Conservation (phyloP, 768 basidiomycete genomes). For the Rhodotorula toruloides region DNA sequence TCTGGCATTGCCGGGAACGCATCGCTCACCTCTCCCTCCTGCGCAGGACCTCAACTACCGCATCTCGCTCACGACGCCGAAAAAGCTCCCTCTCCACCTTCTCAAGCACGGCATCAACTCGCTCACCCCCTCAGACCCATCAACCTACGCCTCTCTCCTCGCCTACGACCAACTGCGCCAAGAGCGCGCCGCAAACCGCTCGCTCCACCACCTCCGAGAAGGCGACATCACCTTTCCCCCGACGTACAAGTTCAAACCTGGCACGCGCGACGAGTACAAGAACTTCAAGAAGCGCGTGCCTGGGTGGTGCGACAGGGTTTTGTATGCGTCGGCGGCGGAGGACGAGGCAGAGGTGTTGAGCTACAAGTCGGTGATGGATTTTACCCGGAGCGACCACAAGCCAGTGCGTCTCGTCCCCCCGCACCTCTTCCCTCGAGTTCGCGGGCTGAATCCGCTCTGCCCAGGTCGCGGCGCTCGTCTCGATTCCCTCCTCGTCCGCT, state of each 20-base stretch:
- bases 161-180: conserved; percentile 47
- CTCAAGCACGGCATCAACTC: conserved; percentile 49
- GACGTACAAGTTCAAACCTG: conserved; percentile 67
- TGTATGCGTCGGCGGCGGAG: conserved; percentile 63
- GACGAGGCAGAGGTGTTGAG: conserved; percentile 54
- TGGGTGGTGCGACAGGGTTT: conserved; percentile 87
- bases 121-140: neutral
- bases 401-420: conserved; percentile 72
- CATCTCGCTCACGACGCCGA: conserved; percentile 29
- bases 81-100: conserved; percentile 48
- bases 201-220: conserved; percentile 70
- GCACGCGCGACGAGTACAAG: conserved; percentile 30
- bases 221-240: conserved; percentile 90
- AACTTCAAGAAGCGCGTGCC: conserved; percentile 65
- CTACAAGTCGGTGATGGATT: conserved; percentile 74
- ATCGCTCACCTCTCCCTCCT: neutral
- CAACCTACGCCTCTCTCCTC: conserved; percentile 27
- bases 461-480: conserved; percentile 26
- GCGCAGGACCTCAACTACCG: conserved; percentile 51
- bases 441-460: conserved; percentile 49
- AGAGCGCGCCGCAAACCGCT: conserved; percentile 61
- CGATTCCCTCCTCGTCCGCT: conserved; percentile 5
- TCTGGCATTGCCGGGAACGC: neutral
- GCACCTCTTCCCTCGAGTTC: conserved; percentile 47
- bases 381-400: conserved; percentile 92